Evolutionary conservation across 495 filamentous ascomycete species (phyloP).

Genomic region (Neohortaea acidophila): DNA sequence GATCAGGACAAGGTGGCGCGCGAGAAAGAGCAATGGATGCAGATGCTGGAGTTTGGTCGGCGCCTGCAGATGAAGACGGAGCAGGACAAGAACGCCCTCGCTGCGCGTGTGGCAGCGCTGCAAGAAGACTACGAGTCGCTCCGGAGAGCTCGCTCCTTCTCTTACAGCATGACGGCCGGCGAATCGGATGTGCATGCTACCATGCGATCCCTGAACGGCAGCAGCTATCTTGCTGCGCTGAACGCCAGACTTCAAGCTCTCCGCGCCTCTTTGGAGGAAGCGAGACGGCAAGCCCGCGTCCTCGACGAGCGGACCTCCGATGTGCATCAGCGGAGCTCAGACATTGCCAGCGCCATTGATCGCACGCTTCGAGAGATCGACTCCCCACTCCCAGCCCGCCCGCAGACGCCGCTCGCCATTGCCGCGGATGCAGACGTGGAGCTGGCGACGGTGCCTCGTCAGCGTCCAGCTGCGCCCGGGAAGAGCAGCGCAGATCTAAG

Average conservation of each 20-base stretch:
- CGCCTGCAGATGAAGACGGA: conserved; percentile 29
- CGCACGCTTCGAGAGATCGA: neutral
- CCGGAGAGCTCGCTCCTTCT: neutral
- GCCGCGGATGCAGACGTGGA: no score
- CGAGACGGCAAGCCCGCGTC: neutral
- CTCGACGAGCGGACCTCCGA: neutral
- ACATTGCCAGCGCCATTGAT: neutral
- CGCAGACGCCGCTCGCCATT: no score
- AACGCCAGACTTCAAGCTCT: neutral
- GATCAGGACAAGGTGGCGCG: conserved; percentile 21
- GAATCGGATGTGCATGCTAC: neutral
- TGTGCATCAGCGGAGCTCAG: neutral
- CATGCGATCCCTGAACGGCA: neutral
- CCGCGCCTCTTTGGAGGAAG: conserved; percentile 1
- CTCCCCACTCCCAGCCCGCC: no score
- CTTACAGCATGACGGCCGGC: neutral
- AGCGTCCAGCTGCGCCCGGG: no score
- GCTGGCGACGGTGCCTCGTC: no score
- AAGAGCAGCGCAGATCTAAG: no score
- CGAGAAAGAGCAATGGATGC: conserved; percentile 32
- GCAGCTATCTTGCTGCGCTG: neutral
- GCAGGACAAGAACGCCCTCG: conserved; percentile 25
- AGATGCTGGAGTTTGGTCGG: conserved; percentile 33
- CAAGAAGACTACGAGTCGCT: neutral
- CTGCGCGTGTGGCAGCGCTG: conserved; percentile 16